A percentile compares a stretch with the other conserved stretches of the same genome.
Evolutionary conservation across 1,284 basidiomycete genomes (phyloP).

Genomic region (Melampsora medusae): DNA sequence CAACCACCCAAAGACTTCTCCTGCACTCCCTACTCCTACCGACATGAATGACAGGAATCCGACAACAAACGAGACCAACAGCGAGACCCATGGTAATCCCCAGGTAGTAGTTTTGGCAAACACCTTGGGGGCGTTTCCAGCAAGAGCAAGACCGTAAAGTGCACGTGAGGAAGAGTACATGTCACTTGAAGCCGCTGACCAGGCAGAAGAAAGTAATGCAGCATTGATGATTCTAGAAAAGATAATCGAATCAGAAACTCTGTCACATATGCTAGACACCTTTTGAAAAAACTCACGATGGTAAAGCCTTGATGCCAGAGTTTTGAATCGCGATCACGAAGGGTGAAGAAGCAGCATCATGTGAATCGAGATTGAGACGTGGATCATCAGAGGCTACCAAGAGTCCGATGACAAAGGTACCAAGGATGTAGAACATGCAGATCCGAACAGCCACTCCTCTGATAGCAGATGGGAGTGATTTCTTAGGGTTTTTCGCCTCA

Average conservation of each 20-base stretch:
- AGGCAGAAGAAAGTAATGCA: conserved; percentile 76
- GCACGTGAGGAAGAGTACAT: conserved; percentile 69
- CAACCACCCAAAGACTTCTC: conserved; percentile 72
- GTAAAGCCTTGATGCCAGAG: conserved; percentile 24
- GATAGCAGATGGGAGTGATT: conserved; percentile 50
- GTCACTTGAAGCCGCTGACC: conserved; percentile 79
- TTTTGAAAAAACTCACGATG: conserved; percentile 15
- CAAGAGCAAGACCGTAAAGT: conserved; percentile 70
- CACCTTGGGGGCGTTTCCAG: conserved; percentile 72
- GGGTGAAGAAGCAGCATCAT: conserved; percentile 70
- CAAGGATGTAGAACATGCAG: conserved; percentile 55
- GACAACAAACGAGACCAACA: conserved; percentile 68
- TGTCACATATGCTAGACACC: neutral
- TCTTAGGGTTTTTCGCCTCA: conserved; percentile 55
- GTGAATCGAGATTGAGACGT: conserved; percentile 61
- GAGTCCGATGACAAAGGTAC: conserved; percentile 68
- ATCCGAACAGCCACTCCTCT: conserved; percentile 71
- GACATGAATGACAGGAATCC: conserved; percentile 72
- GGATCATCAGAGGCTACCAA: conserved; percentile 69
- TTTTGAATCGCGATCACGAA: conserved; percentile 68
- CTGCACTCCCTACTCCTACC: conserved; percentile 62
- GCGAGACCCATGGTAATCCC: conserved; percentile 73
- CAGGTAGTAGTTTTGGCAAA: conserved; percentile 68
- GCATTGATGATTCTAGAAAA: conserved; percentile 68
- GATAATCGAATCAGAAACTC: neutral